Base-by-base conservation (phyloP, 140 eudicot species). In the Anethum foeniculum region DNA sequence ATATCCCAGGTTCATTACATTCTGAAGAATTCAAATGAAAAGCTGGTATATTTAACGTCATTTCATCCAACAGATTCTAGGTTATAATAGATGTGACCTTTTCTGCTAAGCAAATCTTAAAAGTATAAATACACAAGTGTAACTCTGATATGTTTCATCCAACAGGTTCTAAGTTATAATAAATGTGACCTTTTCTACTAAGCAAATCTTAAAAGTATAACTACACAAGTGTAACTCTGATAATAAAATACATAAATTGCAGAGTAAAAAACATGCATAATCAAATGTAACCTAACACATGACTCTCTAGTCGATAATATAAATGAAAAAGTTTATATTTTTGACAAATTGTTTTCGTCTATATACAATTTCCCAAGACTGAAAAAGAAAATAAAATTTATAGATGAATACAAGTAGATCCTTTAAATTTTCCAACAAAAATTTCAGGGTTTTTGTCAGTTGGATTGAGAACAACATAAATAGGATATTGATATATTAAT, bases 1-100 rank as follows among this genome's bases (percentile, higher is more conserved):
- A 81, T 44, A 81, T 43, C 62, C 68, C 68, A 77, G 49, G 65
- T 51, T 34, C 21, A 80, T n/a, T 25, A 30, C 32, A 30, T 51
- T 71, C 51, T 75, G 58, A 80, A 39, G 10, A 75, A 25, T 41
- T 76, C 39, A 27, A 30, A 80, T 4, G 62, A 34, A 48, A 69
- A 78, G 25, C 72, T 77, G 27, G 56, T 41, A 71, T 52, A 67
- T 47, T 25, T 5, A 43, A 23, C 7, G 39, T 48, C 5, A 7
- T 27, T 39, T 75, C 44, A 25, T 4, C 21, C 15, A 34, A 54
- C 27, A 81, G 74, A 6, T 68, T 21, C 48, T 0, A 77, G 15
- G 14, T 16, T 6, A 54, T 75, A 75, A 30, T 32, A 28, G 39
- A 41, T 68, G 34, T 13, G 3, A 14, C 16, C 11, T 68, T 67